These are phyloP conservation scores for Colletotrichum salicis DNA, from an alignment of 2,329 filamentous ascomycete species.

Conservation along the genomic window DNA sequence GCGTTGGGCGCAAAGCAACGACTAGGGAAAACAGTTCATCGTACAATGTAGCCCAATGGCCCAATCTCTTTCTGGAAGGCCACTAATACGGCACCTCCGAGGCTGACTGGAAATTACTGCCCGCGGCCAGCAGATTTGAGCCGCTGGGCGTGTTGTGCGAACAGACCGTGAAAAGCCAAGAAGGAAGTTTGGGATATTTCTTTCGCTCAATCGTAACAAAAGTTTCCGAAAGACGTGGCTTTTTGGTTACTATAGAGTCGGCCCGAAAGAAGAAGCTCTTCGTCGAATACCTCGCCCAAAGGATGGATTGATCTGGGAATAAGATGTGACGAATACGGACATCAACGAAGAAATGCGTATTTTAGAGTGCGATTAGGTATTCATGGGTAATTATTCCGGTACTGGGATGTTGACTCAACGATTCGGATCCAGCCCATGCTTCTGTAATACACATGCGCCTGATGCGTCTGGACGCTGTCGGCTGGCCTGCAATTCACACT, in stretches of 20 bases:
- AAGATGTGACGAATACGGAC: background rate
- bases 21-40: slow-evolving; percentile 29
- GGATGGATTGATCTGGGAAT: background rate
- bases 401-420: slow-evolving; percentile 1
- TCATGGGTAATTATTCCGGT: background rate
- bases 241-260: background rate
- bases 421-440: background rate
- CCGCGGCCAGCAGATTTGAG: no score
- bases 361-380: background rate
- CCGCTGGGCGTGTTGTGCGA: background rate
- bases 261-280: background rate
- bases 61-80: slow-evolving; percentile 44
- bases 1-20: slow-evolving; percentile 46
- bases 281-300: slow-evolving; percentile 2
- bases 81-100: slow-evolving; percentile 51
- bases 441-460: background rate
- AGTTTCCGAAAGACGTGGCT: background rate
- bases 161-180: background rate
- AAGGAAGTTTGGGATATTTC: background rate
- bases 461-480: background rate
- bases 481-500: background rate
- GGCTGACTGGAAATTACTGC: slow-evolving; percentile 43
- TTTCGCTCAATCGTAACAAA: background rate
- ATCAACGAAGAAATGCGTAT: background rate
- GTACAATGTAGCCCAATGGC: slow-evolving; percentile 38